A percentile compares a stretch with the other conserved stretches of the same genome.
These are phyloP conservation scores for Ciborinia camelliae DNA, from an alignment of 2,329 filamentous ascomycete genomes.

Conservation along the genomic window DNA sequence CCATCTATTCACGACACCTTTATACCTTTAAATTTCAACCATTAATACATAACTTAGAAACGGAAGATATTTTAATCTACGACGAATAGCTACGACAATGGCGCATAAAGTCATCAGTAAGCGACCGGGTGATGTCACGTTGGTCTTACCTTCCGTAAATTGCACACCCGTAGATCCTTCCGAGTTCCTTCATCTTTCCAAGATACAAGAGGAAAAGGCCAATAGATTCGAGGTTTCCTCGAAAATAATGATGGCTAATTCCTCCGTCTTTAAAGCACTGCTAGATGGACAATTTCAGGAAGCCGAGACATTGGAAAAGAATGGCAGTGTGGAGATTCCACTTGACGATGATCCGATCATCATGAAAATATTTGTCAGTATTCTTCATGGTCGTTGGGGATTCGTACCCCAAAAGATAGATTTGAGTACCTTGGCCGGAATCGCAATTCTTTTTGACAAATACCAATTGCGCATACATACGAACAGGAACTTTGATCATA, in stretches of 20 bases:
- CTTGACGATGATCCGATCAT: background rate
- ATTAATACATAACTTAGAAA: too few relatives aligned
- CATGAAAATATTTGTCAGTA: background rate
- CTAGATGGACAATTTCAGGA: background rate
- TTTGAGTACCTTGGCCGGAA: background rate
- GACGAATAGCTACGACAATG: too few relatives aligned
- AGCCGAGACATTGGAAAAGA: background rate
- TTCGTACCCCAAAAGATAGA: background rate
- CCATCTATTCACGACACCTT: too few relatives aligned
- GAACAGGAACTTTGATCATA: too few relatives aligned
- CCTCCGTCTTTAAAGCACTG: background rate
- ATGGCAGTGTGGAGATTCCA: background rate
- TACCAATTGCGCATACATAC: background rate
- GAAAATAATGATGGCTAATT: background rate
- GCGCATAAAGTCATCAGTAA: too few relatives aligned
- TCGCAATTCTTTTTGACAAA: background rate
- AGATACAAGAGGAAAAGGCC: background rate
- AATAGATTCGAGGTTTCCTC: background rate
- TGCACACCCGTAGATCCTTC: too few relatives aligned
- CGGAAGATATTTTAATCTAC: too few relatives aligned
- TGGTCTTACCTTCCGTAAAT: too few relatives aligned
- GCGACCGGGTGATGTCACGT: too few relatives aligned
- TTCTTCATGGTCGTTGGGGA: background rate
- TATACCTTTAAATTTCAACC: too few relatives aligned
- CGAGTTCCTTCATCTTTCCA: background rate